Conservation (phyloP, 495 filamentous ascomycete species). For the Jackrogersella multiformis region DNA sequence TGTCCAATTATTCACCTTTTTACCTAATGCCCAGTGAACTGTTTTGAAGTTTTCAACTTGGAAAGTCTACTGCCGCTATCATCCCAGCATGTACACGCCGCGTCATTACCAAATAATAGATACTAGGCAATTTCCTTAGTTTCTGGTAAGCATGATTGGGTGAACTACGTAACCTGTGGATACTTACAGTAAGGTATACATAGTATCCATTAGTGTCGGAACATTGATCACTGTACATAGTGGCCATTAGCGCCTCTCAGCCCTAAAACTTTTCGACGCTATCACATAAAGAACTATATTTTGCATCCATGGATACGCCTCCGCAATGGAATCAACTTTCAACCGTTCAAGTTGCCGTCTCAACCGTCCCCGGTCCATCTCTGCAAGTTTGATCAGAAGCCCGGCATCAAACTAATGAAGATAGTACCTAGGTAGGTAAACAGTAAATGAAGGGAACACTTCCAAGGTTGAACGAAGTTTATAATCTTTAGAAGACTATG, state of each 20-base stretch:
- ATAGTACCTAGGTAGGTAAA: no score
- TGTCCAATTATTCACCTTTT: no score
- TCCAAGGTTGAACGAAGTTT: no score
- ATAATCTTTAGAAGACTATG: no score
- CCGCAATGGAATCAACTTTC: not conserved
- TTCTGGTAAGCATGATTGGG: not conserved
- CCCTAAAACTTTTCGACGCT: conserved; percentile 32
- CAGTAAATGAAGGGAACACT: no score
- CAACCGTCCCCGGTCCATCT: not conserved
- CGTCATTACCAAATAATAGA: conserved; percentile 6
- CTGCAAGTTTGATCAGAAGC: not conserved
- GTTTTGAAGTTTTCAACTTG: not conserved
- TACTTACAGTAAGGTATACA: no score
- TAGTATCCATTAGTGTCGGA: no score
- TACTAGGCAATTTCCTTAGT: conserved; percentile 4
- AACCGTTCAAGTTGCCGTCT: conserved; percentile 19
- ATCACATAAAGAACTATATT: not conserved
- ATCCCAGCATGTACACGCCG: not conserved
- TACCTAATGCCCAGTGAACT: no score
- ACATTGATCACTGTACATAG: no score
- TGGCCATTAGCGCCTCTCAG: conserved; percentile 30
- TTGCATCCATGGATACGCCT: not conserved
- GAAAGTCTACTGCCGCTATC: not conserved
- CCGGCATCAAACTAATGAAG: not conserved
- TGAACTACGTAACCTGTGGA: no score